phyloP scores from a whole-genome alignment of 768 basidiomycete species.

The Boletus speciosus region DNA sequence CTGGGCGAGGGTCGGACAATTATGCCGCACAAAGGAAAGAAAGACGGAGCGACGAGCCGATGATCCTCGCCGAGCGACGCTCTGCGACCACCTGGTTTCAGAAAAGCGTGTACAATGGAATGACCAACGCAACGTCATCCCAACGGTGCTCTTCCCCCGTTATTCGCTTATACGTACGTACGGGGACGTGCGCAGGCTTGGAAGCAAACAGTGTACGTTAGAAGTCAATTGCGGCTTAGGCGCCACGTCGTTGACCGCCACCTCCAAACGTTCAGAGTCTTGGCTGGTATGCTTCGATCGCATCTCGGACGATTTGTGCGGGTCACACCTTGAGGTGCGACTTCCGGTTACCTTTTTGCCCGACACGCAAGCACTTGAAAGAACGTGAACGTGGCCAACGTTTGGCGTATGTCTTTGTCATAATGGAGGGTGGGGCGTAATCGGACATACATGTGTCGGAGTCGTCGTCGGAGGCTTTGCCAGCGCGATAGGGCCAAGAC shows the following conservation, averaged over 20 bases:
- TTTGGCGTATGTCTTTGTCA: background rate
- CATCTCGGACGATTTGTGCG: constrained; percentile 10
- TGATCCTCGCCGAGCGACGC: background rate
- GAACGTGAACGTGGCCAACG: background rate
- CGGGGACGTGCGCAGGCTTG: background rate
- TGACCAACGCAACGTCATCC: background rate
- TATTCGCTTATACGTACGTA: background rate
- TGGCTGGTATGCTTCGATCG: background rate
- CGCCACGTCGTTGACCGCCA: constrained; percentile 1
- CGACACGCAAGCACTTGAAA: background rate
- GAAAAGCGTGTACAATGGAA: background rate
- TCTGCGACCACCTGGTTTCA: background rate
- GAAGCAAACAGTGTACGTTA: background rate
- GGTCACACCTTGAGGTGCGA: background rate
- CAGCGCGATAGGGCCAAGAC: background rate
- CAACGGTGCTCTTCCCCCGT: background rate
- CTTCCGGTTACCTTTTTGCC: background rate
- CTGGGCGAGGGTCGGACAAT: background rate
- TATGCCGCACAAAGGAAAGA: background rate
- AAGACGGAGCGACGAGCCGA: background rate
- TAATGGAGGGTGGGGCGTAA: background rate
- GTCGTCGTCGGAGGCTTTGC: background rate
- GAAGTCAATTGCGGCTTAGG: background rate
- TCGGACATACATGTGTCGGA: background rate
- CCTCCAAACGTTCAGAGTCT: background rate